Conservation (phyloP, 2,329 filamentous ascomycete genomes). For the Proliferodiscus dingleyae region DNA sequence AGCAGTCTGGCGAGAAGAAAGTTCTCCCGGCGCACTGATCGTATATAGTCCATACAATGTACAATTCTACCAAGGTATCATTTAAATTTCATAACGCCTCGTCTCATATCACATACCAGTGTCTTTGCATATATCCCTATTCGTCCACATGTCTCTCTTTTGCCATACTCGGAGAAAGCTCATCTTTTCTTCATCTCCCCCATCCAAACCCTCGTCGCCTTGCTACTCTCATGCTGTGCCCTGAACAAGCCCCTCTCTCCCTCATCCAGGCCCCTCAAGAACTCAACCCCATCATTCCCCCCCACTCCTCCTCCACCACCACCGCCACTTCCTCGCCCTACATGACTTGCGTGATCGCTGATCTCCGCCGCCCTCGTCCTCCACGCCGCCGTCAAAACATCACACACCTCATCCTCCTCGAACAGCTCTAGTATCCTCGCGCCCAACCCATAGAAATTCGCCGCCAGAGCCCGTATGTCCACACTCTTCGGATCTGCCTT, state of each 20-base stretch:
- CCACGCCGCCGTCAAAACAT: constrained; percentile 73
- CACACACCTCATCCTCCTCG: constrained; percentile 76
- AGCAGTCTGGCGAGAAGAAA: neutral
- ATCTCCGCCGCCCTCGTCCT: constrained; percentile 77
- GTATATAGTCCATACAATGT: no score
- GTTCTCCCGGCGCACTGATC: no score
- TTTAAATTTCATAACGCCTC: no score
- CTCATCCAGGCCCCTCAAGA: constrained; percentile 83
- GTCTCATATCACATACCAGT: no score
- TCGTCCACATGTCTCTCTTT: no score
- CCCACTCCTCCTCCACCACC: constrained; percentile 65
- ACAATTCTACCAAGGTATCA: no score
- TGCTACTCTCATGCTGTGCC: constrained; percentile 68
- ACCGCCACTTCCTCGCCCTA: constrained; percentile 59
- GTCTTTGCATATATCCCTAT: no score
- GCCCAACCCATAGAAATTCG: constrained; percentile 83
- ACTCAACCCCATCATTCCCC: constrained; percentile 71
- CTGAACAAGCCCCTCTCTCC: constrained; percentile 76
- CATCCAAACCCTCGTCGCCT: constrained; percentile 65
- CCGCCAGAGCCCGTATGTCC: constrained; percentile 74
- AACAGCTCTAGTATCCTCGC: constrained; percentile 85
- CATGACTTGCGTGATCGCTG: constrained; percentile 83
- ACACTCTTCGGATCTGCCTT: constrained; percentile 87
- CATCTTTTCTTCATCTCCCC: constrained; percentile 35
- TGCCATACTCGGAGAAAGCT: constrained; percentile 2